Conservation (phyloP, 1,284 basidiomycete genomes). For the Laetiporus sulphureus region DNA sequence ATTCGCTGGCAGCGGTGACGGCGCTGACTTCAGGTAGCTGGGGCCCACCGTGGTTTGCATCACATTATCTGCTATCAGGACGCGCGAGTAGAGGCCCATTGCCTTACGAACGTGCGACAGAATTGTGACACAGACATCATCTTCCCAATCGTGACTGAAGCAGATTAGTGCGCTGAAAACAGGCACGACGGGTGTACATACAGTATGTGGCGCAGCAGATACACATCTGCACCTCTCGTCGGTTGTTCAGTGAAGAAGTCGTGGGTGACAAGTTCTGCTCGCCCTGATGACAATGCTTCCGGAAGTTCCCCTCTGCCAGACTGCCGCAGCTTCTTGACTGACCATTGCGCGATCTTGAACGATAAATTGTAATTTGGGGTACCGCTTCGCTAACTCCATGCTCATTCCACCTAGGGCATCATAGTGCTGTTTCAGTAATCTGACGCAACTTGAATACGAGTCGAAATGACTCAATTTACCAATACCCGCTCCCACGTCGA, state of each 20-base stretch:
- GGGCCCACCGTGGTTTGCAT: conserved; percentile 10
- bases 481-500: conserved; percentile 17
- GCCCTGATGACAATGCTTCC: conserved; percentile 3
- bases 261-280: conserved; percentile 14
- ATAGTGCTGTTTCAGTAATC: too few species aligned
- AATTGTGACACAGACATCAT: conserved; percentile 9
- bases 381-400: conserved; percentile 6
- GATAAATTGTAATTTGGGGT: conserved; percentile 13
- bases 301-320: conserved; percentile 10
- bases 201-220: conserved; percentile 22
- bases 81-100: conserved; percentile 8
- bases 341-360: conserved; percentile 14
- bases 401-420: conserved; percentile 9
- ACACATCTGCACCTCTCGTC: conserved; percentile 21
- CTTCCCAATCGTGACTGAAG: conserved; percentile 14
- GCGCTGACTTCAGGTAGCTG: conserved; percentile 4
- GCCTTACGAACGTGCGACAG: conserved; percentile 5
- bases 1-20: conserved; percentile 12
- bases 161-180: neutral
- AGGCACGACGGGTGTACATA: conserved; percentile 10
- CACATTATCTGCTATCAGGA: conserved; percentile 8
- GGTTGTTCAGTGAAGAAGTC: conserved; percentile 29
- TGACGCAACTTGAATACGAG: neutral
- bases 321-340: conserved; percentile 4
- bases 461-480: conserved; percentile 3